Percentiles rank a stretch among this genome's conserved stretches.
Evolutionary conservation across 805 yeast genomes (phyloP).

Genomic region (Myxozyma neglecta): DNA sequence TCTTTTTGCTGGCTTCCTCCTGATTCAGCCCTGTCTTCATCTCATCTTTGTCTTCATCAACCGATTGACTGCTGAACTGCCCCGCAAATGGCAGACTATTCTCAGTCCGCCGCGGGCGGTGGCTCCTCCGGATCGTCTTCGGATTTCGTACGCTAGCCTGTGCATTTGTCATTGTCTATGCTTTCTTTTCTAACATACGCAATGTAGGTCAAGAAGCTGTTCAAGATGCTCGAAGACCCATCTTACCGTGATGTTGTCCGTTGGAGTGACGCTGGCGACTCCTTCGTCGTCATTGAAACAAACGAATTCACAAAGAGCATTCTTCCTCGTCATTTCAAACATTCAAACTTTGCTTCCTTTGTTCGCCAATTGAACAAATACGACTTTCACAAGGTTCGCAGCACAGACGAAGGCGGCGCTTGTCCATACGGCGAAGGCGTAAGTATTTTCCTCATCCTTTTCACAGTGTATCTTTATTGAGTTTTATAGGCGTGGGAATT

Average conservation of each 20-base stretch:
- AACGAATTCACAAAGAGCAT: constrained; percentile 86
- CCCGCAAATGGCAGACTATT: constrained; percentile 17
- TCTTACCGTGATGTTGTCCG: constrained; percentile 72
- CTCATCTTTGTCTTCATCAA: not conserved
- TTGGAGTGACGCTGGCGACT: constrained; percentile 85
- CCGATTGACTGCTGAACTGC: not conserved
- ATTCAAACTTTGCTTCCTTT: constrained; percentile 89
- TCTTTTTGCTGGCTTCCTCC: not conserved
- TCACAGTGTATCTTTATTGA: not conserved
- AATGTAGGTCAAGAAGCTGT: constrained; percentile 35
- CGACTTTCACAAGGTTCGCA: constrained; percentile 93
- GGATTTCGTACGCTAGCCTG: constrained; percentile 29
- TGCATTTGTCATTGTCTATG: not conserved
- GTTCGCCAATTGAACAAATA: constrained; percentile 94
- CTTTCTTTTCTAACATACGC: not conserved
- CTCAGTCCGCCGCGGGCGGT: constrained; percentile 15
- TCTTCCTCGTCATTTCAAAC: constrained; percentile 90
- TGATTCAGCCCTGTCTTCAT: not conserved
- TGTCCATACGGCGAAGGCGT: constrained; percentile 60
- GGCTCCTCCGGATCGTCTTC: constrained; percentile 31
- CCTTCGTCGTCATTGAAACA: constrained; percentile 85
- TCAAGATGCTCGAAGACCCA: constrained; percentile 81
- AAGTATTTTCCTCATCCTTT: constrained; percentile 2
- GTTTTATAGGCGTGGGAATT: constrained; percentile 78
- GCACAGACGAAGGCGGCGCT: constrained; percentile 58